These are phyloP conservation scores for Citrullus mucosospermus DNA, from an alignment of 306 rosid species.

Conservation along the genomic window DNA sequence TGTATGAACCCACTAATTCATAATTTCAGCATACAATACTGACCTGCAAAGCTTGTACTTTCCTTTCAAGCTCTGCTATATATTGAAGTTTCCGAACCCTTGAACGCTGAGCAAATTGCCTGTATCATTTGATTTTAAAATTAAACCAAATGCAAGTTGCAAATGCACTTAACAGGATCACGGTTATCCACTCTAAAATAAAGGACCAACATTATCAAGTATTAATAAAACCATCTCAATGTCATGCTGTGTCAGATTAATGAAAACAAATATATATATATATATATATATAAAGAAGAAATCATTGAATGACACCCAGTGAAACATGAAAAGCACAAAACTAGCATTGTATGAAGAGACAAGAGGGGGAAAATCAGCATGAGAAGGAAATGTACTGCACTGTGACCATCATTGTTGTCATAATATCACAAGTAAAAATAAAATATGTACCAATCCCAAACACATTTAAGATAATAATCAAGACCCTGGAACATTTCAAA, in stretches of 20 bases:
- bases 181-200: neutral
- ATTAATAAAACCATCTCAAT: neutral
- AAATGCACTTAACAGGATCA: slow-evolving; percentile 2
- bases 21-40: slow-evolving; percentile 17
- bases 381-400: neutral
- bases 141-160: neutral
- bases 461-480: neutral
- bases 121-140: slow-evolving; percentile 20
- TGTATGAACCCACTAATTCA: neutral
- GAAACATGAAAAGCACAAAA: neutral
- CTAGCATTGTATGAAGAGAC: too few relatives aligned
- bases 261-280: neutral
- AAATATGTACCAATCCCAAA: too few relatives aligned
- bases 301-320: neutral
- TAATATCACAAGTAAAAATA: neutral
- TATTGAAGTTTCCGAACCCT: slow-evolving; percentile 96
- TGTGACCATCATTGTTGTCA: neutral
- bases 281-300: too few relatives aligned
- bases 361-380: too few relatives aligned
- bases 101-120: slow-evolving; percentile 99
- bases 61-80: slow-evolving; percentile 97
- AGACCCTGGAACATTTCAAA: neutral
- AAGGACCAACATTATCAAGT: neutral
- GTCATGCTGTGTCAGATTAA: neutral
- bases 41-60: slow-evolving; percentile 91